Evolutionary conservation across 345 rosid genomes (phyloP).

Genomic region (Eucalyptus camaldulensis): DNA sequence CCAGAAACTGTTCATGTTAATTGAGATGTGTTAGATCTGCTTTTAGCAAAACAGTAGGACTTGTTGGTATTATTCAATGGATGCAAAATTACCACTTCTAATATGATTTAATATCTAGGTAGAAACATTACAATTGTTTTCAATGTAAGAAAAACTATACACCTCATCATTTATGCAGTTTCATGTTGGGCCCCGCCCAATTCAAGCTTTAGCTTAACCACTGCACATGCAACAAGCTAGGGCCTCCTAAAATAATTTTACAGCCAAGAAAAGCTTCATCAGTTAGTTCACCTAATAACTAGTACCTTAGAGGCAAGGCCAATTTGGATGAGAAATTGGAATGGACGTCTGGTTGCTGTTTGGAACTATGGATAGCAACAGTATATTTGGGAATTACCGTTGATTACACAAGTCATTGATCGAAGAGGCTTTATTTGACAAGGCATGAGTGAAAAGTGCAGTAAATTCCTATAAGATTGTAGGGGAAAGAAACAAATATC

Average conservation of each 20-base stretch:
- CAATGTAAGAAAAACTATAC: not conserved
- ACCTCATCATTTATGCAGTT: not conserved
- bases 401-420: not conserved
- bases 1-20: not conserved
- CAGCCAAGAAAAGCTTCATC: not conserved
- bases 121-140: not conserved
- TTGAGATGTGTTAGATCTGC: not conserved
- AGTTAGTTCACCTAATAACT: not conserved
- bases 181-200: not conserved
- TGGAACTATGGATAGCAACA: not conserved
- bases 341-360: not conserved
- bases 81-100: not conserved
- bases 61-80: not conserved
- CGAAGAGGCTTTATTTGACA: not conserved
- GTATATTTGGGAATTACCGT: not conserved
- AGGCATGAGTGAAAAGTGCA: not conserved
- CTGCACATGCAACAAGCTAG: not conserved
- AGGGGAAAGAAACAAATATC: not conserved
- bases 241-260: not conserved
- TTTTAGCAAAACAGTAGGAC: not conserved
- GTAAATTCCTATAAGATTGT: not conserved
- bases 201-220: not conserved
- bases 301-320: not conserved
- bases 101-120: not conserved
- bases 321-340: not conserved